phyloP scores from a whole-genome alignment of 192 early-diverging fungal species.

The Podila verticillata region DNA sequence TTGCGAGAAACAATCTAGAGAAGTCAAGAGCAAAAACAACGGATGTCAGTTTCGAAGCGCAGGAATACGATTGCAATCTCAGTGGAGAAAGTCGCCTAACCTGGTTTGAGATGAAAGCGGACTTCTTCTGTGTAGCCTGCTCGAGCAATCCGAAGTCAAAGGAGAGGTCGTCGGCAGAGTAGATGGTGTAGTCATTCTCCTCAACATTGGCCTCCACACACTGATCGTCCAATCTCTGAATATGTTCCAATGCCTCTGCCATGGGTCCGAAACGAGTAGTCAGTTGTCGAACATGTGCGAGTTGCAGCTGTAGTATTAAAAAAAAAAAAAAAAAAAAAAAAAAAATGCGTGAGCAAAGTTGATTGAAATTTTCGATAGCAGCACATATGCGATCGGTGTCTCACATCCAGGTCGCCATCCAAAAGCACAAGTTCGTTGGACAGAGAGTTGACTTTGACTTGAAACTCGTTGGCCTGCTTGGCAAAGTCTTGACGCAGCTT shows the following conservation, averaged over 20 bases:
- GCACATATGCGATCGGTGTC: not conserved
- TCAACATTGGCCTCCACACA: conserved; percentile 90
- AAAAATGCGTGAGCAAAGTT: no score
- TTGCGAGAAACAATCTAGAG: conserved; percentile 84
- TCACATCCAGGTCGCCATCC: conserved; percentile 83
- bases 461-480: conserved; percentile 83
- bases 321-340: not conserved
- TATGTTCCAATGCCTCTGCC: conserved; percentile 57
- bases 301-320: no score
- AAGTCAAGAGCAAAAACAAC: not conserved
- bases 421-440: conserved; percentile 72
- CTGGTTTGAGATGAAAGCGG: conserved; percentile 94
- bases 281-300: conserved; percentile 71
- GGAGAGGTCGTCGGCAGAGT: conserved; percentile 87
- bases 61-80: not conserved
- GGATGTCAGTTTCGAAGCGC: not conserved
- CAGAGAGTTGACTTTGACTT: conserved; percentile 74
- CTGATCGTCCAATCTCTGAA: conserved; percentile 71
- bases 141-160: conserved; percentile 87
- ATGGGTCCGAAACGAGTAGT: conserved; percentile 62
- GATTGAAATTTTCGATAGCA: no score
- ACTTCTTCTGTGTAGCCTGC: conserved; percentile 82
- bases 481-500: conserved; percentile 82
- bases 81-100: conserved; percentile 25
- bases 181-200: conserved; percentile 94